Conservation (phyloP, 495 filamentous ascomycete species). For the Penicillium arizonense region DNA sequence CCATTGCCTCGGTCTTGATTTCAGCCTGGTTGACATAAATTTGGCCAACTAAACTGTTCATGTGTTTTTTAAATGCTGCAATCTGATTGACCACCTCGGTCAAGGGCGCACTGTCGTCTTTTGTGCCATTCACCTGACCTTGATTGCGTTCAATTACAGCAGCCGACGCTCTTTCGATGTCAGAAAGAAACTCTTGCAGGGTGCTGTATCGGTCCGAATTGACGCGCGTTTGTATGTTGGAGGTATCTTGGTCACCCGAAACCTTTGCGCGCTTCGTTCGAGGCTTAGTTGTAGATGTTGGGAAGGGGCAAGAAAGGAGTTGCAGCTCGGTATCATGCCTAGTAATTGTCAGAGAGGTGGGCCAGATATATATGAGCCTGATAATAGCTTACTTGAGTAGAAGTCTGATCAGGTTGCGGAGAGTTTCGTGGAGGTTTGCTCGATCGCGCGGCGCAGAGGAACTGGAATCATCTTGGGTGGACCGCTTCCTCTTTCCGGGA, state of each 20-base stretch:
- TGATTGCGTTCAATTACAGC: constrained; percentile 44
- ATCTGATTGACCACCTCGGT: constrained; percentile 41
- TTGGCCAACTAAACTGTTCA: constrained; percentile 49
- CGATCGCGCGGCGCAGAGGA: constrained; percentile 31
- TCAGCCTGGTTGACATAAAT: constrained; percentile 33
- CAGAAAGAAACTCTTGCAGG: constrained; percentile 47
- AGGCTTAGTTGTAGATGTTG: constrained; percentile 41
- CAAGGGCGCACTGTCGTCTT: constrained; percentile 32
- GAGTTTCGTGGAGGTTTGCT: constrained; percentile 37
- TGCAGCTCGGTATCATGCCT: constrained; percentile 45
- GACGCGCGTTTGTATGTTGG: constrained; percentile 41
- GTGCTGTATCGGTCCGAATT: constrained; percentile 42
- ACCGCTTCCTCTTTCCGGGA: constrained; percentile 48
- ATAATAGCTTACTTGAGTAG: constrained; percentile 33
- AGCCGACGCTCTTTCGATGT: constrained; percentile 49
- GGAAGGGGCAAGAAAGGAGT: constrained; percentile 42
- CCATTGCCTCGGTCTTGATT: constrained; percentile 39
- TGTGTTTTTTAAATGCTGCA: constrained; percentile 46
- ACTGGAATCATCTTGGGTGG: constrained; percentile 37
- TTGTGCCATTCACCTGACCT: constrained; percentile 29
- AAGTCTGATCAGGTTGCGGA: constrained; percentile 41
- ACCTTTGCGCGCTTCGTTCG: constrained; percentile 50
- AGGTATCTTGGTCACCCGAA: constrained; percentile 36
- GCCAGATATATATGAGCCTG: not conserved
- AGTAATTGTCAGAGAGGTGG: constrained; percentile 16